Evolutionary conservation across 2,329 filamentous ascomycete genomes (phyloP).

Genomic region (Colletotrichum agaves): DNA sequence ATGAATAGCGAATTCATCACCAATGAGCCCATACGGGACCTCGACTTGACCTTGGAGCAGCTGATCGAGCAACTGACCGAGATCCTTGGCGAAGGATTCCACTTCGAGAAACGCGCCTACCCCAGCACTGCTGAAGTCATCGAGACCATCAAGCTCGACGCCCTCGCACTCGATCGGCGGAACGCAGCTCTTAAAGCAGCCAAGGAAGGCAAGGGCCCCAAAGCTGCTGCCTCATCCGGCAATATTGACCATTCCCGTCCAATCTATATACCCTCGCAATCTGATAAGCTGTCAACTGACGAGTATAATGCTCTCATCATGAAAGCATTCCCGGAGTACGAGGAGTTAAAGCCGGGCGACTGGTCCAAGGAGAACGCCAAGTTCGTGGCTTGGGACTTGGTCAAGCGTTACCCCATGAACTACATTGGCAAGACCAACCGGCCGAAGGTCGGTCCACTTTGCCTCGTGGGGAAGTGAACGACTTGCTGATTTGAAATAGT

Average conservation of each 20-base stretch:
- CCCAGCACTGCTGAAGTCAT: slow-evolving; percentile 1
- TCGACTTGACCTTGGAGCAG: neutral
- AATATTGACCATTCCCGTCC: neutral
- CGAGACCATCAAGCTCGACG: slow-evolving; percentile 10
- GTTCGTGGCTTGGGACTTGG: slow-evolving; percentile 63
- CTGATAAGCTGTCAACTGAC: slow-evolving; percentile 13
- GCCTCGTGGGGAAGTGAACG: neutral
- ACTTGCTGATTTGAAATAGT: slow-evolving; percentile 43
- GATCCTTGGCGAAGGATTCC: neutral
- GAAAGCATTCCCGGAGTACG: slow-evolving; percentile 28
- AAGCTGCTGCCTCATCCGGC: neutral
- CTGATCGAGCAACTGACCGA: slow-evolving; percentile 3
- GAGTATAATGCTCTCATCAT: slow-evolving; percentile 23
- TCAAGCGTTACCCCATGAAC: slow-evolving; percentile 67
- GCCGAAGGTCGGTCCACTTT: slow-evolving; percentile 52
- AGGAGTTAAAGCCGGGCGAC: slow-evolving; percentile 25
- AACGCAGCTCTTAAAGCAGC: slow-evolving; percentile 17
- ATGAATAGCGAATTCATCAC: neutral
- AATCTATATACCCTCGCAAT: slow-evolving; percentile 18
- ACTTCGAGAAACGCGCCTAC: slow-evolving; percentile 4
- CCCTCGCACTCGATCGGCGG: slow-evolving; percentile 20
- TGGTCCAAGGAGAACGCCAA: slow-evolving; percentile 42
- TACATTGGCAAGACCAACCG: slow-evolving; percentile 67
- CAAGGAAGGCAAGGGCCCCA: slow-evolving; percentile 4
- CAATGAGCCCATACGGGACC: neutral